phyloP scores from a whole-genome alignment of 805 yeast genomes.

The Starmerella ratchasimensis region DNA sequence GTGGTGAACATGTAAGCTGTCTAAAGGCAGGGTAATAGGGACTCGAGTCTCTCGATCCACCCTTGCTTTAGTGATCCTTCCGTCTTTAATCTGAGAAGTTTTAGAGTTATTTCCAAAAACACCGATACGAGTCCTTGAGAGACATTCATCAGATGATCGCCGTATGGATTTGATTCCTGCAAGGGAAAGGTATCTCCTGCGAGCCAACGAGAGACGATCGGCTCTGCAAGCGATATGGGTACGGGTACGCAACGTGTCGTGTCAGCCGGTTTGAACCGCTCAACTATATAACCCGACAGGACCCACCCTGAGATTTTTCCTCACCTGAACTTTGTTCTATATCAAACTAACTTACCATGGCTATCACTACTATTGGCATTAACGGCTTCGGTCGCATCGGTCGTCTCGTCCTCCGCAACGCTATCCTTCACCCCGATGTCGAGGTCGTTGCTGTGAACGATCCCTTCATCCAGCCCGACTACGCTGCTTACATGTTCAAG shows the following conservation, averaged over 20 bases:
- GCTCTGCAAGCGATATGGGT: conserved; percentile 1
- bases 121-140: too few relatives aligned
- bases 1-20: too few relatives aligned
- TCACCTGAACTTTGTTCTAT: not conserved
- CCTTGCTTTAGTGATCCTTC: too few relatives aligned
- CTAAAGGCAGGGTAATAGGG: too few relatives aligned
- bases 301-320: not conserved
- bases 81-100: too few relatives aligned
- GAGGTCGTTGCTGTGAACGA: conserved; percentile 80
- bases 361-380: conserved; percentile 57
- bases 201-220: not conserved
- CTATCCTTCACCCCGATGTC: conserved; percentile 58
- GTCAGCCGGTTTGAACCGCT: conserved; percentile 3
- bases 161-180: too few relatives aligned
- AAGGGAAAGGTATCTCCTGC: too few relatives aligned
- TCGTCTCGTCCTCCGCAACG: conserved; percentile 74
- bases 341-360: conserved; percentile 20
- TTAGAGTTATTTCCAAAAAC: too few relatives aligned
- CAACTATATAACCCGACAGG: conserved; percentile 5
- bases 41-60: too few relatives aligned
- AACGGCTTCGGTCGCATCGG: conserved; percentile 95
- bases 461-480: conserved; percentile 79
- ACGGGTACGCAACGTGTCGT: conserved; percentile 10
- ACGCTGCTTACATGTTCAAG: conserved; percentile 92
- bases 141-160: too few relatives aligned